Conservation (phyloP, 305 asterid genomes). For the Fraxinus floribunda region DNA sequence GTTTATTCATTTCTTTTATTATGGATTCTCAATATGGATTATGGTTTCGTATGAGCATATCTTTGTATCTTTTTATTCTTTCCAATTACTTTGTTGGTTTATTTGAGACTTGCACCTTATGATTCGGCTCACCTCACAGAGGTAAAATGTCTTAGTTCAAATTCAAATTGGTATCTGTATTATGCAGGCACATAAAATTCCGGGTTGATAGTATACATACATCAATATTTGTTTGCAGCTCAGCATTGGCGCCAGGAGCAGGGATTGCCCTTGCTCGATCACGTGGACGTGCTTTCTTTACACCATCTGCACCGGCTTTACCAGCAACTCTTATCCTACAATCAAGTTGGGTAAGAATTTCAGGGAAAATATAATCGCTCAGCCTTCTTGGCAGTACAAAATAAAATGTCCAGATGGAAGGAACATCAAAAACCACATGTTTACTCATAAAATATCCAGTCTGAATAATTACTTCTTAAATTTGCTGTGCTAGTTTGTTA, state of each 20-base stretch:
- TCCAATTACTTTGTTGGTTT: background rate
- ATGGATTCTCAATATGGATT: background rate
- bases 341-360: constrained; percentile 11
- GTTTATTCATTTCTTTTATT: background rate
- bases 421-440: background rate
- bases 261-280: constrained; percentile 76
- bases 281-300: constrained; percentile 62
- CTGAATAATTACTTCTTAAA: background rate
- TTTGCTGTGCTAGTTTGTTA: background rate
- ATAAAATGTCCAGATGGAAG: background rate
- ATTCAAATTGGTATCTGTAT: background rate
- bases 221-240: constrained; percentile 77
- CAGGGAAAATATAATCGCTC: constrained; percentile 12
- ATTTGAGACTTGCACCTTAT: background rate
- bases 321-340: constrained; percentile 72
- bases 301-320: constrained; percentile 60
- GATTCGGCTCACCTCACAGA: no score
- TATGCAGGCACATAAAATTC: background rate
- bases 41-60: background rate
- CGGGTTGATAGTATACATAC: constrained; percentile 37
- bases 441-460: background rate
- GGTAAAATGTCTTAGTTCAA: background rate
- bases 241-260: constrained; percentile 95
- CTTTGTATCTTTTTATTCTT: background rate
- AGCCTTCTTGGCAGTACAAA: background rate